Evolutionary conservation across 2,329 filamentous ascomycete species (phyloP).

Genomic region (Neofusicoccum parvum): DNA sequence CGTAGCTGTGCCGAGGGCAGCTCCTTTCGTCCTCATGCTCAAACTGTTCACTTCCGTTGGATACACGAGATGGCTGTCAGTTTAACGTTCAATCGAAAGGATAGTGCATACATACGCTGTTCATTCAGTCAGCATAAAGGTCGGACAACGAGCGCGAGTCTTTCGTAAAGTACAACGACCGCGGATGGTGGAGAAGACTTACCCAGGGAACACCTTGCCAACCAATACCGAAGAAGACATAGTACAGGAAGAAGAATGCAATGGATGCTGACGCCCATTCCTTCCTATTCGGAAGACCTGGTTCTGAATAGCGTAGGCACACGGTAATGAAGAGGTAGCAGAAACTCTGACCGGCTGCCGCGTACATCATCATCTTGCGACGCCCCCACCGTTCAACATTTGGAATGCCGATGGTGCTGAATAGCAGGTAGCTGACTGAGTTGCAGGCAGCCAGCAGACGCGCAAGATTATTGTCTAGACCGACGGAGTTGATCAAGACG

Average conservation of each 20-base stretch:
- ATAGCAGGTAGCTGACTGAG: slow-evolving; percentile 52
- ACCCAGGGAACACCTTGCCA: slow-evolving; percentile 51
- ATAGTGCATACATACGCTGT: too few relatives aligned
- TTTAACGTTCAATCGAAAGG: too few relatives aligned
- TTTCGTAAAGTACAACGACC: slow-evolving; percentile 16
- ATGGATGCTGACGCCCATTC: slow-evolving; percentile 46
- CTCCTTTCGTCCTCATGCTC: slow-evolving; percentile 52
- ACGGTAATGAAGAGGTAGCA: slow-evolving; percentile 57
- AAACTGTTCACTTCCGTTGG: slow-evolving; percentile 55
- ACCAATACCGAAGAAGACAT: slow-evolving; percentile 56
- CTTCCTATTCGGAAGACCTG: slow-evolving; percentile 20
- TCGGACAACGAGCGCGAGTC: too few relatives aligned
- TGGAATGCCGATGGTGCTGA: slow-evolving; percentile 49
- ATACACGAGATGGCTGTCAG: slow-evolving; percentile 33
- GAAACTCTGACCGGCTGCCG: slow-evolving; percentile 54
- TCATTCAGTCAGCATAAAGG: background rate
- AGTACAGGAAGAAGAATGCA: slow-evolving; percentile 58
- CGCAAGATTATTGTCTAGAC: slow-evolving; percentile 54
- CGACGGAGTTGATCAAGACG: slow-evolving; percentile 61
- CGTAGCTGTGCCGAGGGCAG: slow-evolving; percentile 52
- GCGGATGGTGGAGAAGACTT: background rate
- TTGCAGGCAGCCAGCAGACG: slow-evolving; percentile 60
- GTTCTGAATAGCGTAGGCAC: slow-evolving; percentile 48
- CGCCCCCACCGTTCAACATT: slow-evolving; percentile 57
- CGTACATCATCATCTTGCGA: slow-evolving; percentile 62